A percentile compares a stretch with the other conserved stretches of the same genome.
These are phyloP conservation scores for Corylus americana DNA, from an alignment of 306 rosid genomes.

Conservation along the genomic window DNA sequence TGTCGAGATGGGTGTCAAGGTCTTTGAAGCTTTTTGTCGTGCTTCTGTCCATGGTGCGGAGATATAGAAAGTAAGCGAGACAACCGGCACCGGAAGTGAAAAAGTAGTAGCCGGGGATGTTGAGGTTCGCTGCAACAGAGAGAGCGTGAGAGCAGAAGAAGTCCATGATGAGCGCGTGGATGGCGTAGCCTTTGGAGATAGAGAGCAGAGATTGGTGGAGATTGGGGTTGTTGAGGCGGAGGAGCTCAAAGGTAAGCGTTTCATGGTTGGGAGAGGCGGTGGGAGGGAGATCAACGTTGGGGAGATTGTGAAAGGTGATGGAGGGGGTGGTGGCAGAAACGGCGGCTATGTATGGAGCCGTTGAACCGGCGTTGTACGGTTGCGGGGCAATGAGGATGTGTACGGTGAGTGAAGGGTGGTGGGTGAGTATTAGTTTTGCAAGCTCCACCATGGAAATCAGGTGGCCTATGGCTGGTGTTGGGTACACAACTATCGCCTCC, in stretches of 20 bases:
- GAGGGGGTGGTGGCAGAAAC: constrained; percentile 28
- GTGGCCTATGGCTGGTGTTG: constrained; percentile 43
- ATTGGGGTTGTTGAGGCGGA: constrained; percentile 26
- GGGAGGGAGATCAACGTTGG: constrained; percentile 19
- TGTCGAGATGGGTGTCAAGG: neutral
- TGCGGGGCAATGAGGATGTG: constrained; percentile 43
- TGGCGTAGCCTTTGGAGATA: constrained; percentile 11
- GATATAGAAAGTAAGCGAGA: constrained; percentile 11
- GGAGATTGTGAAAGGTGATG: constrained; percentile 38
- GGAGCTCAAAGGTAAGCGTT: constrained; percentile 27
- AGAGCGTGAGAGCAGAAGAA: constrained; percentile 32
- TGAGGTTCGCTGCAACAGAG: constrained; percentile 25
- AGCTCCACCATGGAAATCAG: constrained; percentile 44
- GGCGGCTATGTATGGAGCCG: constrained; percentile 28
- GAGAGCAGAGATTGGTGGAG: constrained; percentile 18
- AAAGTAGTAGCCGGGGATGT: constrained; percentile 39
- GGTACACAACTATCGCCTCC: constrained; percentile 45
- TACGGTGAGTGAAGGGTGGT: constrained; percentile 37
- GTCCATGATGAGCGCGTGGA: constrained; percentile 46
- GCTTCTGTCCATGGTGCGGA: constrained; percentile 21
- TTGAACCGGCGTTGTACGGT: constrained; percentile 34
- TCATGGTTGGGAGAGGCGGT: constrained; percentile 27
- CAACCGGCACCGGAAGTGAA: constrained; percentile 33
- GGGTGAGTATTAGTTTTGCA: constrained; percentile 33
- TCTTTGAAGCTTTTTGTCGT: constrained; percentile 23